Percentiles rank a stretch among this genome's conserved stretches.
Conservation (phyloP, 768 basidiomycete species). For the Agaricus blazei region DNA sequence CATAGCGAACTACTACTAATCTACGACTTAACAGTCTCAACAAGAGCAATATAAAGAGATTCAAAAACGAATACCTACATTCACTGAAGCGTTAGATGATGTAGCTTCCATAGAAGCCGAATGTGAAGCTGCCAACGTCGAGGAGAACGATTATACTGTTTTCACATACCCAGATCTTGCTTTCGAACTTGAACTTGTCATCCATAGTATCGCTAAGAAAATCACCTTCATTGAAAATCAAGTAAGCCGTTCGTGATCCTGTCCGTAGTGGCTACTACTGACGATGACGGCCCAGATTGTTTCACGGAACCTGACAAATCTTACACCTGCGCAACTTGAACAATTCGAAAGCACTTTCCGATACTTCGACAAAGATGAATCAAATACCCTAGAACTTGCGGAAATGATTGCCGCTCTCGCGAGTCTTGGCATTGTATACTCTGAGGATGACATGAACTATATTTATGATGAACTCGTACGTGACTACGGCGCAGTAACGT, state of each 20-base stretch:
- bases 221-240: conserved; percentile 97
- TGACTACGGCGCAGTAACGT: conserved; percentile 86
- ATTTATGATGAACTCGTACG: conserved; percentile 76
- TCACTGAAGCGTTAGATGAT: conserved; percentile 51
- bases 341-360: conserved; percentile 97
- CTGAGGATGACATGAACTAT: conserved; percentile 82
- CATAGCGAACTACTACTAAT: not conserved
- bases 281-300: conserved; percentile 60
- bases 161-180: conserved; percentile 85
- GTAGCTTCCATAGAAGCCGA: conserved; percentile 67
- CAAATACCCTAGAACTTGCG: conserved; percentile 77
- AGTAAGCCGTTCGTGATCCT: conserved; percentile 33
- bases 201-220: conserved; percentile 81
- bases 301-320: conserved; percentile 87
- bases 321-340: conserved; percentile 93
- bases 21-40: conserved; percentile 49
- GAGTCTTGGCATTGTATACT: conserved; percentile 90
- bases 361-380: conserved; percentile 92
- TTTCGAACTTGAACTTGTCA: conserved; percentile 82
- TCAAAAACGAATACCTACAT: conserved; percentile 59
- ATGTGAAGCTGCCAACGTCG: conserved; percentile 84
- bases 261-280: not conserved
- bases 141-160: conserved; percentile 95
- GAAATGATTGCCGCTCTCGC: conserved; percentile 95
- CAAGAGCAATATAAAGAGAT: conserved; percentile 62